A percentile compares a stretch with the other conserved stretches of the same genome.
phyloP scores from a whole-genome alignment of 2,329 filamentous ascomycete species.

The Ophiostoma sp. region DNA sequence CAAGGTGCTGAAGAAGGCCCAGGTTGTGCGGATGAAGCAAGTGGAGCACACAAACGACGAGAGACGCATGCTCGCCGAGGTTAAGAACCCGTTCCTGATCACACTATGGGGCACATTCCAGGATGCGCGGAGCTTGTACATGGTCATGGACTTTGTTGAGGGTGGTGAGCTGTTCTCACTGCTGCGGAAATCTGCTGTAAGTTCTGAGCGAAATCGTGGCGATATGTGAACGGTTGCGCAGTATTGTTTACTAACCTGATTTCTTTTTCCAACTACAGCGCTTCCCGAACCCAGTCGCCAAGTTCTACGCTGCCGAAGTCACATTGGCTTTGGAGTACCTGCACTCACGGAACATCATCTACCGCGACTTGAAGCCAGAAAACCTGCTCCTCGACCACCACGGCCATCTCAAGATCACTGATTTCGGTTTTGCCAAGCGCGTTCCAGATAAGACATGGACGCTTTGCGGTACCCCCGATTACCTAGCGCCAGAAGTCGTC shows the following conservation, averaged over 20 bases:
- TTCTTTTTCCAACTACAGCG: slow-evolving; percentile 57
- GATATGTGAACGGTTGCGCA: not conserved
- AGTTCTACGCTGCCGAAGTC: slow-evolving; percentile 98
- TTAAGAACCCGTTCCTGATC: slow-evolving; percentile 96
- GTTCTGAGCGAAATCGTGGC: slow-evolving; percentile 32
- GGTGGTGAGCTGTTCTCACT: slow-evolving; percentile 96
- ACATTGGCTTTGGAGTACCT: slow-evolving; percentile 94
- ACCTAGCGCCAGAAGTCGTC: slow-evolving; percentile 96
- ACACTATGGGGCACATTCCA: slow-evolving; percentile 99
- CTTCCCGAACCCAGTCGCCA: slow-evolving; percentile 97
- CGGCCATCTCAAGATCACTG: slow-evolving; percentile 93
- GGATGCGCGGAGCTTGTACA: slow-evolving; percentile 92
- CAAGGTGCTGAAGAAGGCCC: slow-evolving; percentile 97
- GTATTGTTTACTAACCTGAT: not conserved
- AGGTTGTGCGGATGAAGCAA: slow-evolving; percentile 99
- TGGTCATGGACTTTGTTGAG: slow-evolving; percentile 99
- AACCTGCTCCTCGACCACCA: slow-evolving; percentile 89
- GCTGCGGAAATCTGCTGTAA: slow-evolving; percentile 85
- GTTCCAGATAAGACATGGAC: slow-evolving; percentile 99
- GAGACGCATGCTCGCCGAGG: slow-evolving; percentile 89
- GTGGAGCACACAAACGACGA: slow-evolving; percentile 99
- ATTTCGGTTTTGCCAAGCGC: slow-evolving; percentile 98
- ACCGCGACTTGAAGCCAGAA: slow-evolving; percentile 94
- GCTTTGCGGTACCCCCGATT: slow-evolving; percentile 94
- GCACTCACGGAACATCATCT: slow-evolving; percentile 93